These are phyloP conservation scores for Medicago truncatula DNA, from an alignment of 306 rosid species.

Conservation along the genomic window DNA sequence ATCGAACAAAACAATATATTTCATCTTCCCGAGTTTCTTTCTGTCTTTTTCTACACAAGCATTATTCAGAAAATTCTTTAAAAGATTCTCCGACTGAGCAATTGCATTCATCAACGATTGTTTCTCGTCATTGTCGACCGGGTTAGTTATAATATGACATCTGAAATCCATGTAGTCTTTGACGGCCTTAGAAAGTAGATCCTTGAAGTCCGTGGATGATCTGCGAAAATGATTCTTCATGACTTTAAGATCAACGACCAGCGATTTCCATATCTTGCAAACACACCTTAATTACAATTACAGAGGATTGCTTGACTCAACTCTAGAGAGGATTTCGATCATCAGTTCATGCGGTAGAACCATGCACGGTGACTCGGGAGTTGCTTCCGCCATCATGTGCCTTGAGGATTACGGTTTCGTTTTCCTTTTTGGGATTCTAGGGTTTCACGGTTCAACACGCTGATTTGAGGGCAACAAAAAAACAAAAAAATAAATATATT, in stretches of 20 bases:
- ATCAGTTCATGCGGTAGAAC: conserved; percentile 44
- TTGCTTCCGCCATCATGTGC: not conserved
- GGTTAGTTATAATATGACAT: conserved; percentile 24
- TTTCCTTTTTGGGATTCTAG: too few relatives aligned
- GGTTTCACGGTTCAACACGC: too few relatives aligned
- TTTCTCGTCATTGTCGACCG: not conserved
- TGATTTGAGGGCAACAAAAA: too few relatives aligned
- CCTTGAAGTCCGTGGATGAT: conserved; percentile 34
- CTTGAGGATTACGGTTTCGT: too few relatives aligned
- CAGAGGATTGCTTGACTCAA: conserved; percentile 27
- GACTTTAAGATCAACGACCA: conserved; percentile 44
- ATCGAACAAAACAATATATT: conserved; percentile 13
- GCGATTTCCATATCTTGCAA: conserved; percentile 46
- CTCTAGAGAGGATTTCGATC: conserved; percentile 44
- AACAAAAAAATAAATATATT: too few relatives aligned
- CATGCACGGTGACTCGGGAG: not conserved
- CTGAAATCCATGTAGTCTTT: conserved; percentile 33
- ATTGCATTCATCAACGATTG: conserved; percentile 6
- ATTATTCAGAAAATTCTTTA: too few relatives aligned
- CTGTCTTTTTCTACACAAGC: too few relatives aligned
- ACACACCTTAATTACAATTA: conserved; percentile 43
- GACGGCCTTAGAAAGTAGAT: conserved; percentile 35
- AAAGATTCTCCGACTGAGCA: conserved; percentile 33
- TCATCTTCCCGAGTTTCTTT: too few relatives aligned
- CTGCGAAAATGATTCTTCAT: conserved; percentile 39